Evolutionary conservation across 768 basidiomycete species (phyloP).

Genomic region (Pleurotus tuber-regium): DNA sequence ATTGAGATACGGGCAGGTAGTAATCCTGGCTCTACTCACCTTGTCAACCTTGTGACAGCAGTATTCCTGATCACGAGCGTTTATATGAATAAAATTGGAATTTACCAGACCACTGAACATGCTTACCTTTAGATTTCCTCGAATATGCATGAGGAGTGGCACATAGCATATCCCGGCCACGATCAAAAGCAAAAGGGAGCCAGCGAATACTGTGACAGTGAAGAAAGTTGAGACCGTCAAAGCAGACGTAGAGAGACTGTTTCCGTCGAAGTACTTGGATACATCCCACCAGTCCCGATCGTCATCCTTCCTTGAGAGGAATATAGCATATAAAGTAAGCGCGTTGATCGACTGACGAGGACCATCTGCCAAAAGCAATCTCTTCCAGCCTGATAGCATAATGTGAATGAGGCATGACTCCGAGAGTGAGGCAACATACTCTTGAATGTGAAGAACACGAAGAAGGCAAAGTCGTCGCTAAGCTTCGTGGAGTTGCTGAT

Average conservation of each 20-base stretch:
- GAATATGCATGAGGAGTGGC: conserved; percentile 93
- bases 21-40: conserved; percentile 36
- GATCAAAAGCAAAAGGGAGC: conserved; percentile 78
- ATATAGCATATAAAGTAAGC: conserved; percentile 94
- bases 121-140: conserved; percentile 90
- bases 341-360: conserved; percentile 98
- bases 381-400: conserved; percentile 37
- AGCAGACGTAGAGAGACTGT: conserved; percentile 74
- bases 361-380: conserved; percentile 77
- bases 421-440: conserved; percentile 46
- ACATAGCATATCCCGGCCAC: conserved; percentile 87
- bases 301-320: conserved; percentile 48
- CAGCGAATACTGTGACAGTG: conserved; percentile 84
- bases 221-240: conserved; percentile 88
- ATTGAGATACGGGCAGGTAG: conserved; percentile 4
- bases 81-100: conserved; percentile 26
- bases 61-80: no score
- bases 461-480: conserved; percentile 98
- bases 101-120: no score
- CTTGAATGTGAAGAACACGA: conserved; percentile 99
- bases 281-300: conserved; percentile 62
- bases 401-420: background rate
- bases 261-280: conserved; percentile 76
- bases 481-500: conserved; percentile 94
- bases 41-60: conserved; percentile 99